These are phyloP conservation scores for Pachyrhizus erosus DNA, from an alignment of 306 rosid species.

Conservation along the genomic window DNA sequence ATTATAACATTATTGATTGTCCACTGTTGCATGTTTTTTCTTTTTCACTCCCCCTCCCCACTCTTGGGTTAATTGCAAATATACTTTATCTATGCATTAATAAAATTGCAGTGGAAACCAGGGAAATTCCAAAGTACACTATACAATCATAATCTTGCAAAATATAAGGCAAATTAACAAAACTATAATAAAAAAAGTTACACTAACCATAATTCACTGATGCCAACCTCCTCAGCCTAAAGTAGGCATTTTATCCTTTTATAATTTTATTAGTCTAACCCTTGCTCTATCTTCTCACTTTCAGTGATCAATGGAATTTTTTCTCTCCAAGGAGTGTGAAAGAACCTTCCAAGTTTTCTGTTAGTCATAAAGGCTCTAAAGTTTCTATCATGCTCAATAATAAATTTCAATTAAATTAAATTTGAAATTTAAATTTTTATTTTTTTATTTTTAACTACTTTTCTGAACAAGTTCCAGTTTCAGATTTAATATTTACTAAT, in stretches of 20 bases:
- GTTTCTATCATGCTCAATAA: not conserved
- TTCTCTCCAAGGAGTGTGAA: not conserved
- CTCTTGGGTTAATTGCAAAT: not conserved
- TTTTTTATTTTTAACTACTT: not conserved
- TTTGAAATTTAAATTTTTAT: not conserved
- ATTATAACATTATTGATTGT: not conserved
- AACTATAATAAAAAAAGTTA: not conserved
- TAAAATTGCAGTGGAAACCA: conserved; percentile 8
- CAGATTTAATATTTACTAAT: not conserved
- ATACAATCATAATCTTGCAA: conserved; percentile 10
- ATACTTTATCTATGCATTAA: not conserved
- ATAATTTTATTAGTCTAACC: not conserved
- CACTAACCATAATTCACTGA: not conserved
- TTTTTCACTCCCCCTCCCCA: conserved; percentile 8
- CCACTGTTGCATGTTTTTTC: conserved; percentile 8
- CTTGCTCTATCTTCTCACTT: not conserved
- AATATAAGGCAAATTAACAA: not conserved
- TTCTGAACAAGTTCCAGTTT: not conserved
- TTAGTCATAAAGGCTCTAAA: not conserved
- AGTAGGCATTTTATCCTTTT: no score
- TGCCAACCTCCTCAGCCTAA: not conserved
- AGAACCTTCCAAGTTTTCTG: not conserved
- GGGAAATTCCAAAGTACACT: not conserved
- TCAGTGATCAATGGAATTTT: not conserved
- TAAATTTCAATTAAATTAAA: not conserved